These are phyloP conservation scores for Pulicaria dysenterica DNA, from an alignment of 129 eudicot genomes.

Conservation along the genomic window DNA sequence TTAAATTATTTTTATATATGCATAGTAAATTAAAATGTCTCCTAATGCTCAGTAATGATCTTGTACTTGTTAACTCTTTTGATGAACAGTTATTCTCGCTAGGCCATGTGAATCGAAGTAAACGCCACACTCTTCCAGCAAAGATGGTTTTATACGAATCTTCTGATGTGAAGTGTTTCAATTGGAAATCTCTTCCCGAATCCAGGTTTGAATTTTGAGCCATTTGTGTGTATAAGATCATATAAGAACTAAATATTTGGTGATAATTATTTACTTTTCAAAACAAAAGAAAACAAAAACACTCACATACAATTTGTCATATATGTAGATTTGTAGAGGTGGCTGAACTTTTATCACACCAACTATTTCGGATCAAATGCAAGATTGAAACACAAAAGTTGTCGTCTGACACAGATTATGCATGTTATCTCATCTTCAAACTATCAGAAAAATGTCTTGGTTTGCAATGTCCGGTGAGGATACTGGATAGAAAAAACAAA, in stretches of 20 bases:
- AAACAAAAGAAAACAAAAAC: neutral
- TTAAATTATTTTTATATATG: too few relatives aligned
- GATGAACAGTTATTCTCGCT: neutral
- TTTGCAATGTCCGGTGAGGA: neutral
- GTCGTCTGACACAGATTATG: neutral
- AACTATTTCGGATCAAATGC: neutral
- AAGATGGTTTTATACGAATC: constrained; percentile 3
- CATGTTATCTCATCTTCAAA: neutral
- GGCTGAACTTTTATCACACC: neutral
- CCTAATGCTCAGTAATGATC: neutral
- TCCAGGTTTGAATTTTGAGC: neutral
- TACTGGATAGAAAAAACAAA: neutral
- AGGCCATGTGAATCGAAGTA: neutral
- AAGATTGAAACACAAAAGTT: neutral
- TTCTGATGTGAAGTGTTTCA: neutral
- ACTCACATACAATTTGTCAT: neutral
- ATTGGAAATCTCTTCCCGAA: neutral
- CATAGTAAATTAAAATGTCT: neutral
- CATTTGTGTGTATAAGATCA: too few relatives aligned
- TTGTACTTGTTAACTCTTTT: neutral
- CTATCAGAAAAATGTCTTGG: neutral
- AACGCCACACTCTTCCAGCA: constrained; percentile 1
- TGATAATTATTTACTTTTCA: neutral
- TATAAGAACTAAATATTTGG: neutral
- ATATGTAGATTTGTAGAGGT: neutral